Base-by-base conservation (phyloP, 805 yeast genomes). In the Yarrowia sp. region DNA sequence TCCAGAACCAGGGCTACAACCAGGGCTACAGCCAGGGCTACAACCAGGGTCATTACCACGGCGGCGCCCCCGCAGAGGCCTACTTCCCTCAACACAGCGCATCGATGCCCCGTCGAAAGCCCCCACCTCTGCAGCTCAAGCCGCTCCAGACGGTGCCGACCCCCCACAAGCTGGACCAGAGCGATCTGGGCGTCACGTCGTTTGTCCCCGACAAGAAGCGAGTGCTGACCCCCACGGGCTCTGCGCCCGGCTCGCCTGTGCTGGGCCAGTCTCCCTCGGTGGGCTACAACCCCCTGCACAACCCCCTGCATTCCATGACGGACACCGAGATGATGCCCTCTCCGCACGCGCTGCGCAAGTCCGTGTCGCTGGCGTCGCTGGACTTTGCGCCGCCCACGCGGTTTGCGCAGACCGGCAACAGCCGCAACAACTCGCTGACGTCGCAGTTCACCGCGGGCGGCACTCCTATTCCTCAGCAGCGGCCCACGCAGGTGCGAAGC, bases 331-430 rank as follows among this genome's bases (percentile, higher is more conserved):
- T 68, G 16, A 50, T 73, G 45, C 75, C 75, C 10, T 69, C 72
- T 42, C 75, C 75, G 8, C 72, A 72, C 42, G 74, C 71, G 14
- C 61, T 73, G 19, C 69, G 74, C 43, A 70, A 71, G 52, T 69
- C 71, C 58, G 72, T 71, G 19, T 70, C 69, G 4, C 64, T 72
- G 55, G 55, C 72, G 49, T 66, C 73, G 16, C 65, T 72, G 45
- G 75, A 73, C 52, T 73, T 73, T 63, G 73, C 74, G 8, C 74
- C 75, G 15, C 75, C 75, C 14, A 69, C 70, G 68, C 50, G 69
- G 38, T 55, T 66, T 15, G 69, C 43, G 14, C 45, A 15, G 52
- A 10, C 32, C 40, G 42, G 32, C 35, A 45, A 32, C 19, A 67
- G 69, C 42, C 50, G 71, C 5, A 67, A 69, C 49, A 70, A 69